phyloP scores from a whole-genome alignment of 768 basidiomycete genomes.

The Pisolithus albus region DNA sequence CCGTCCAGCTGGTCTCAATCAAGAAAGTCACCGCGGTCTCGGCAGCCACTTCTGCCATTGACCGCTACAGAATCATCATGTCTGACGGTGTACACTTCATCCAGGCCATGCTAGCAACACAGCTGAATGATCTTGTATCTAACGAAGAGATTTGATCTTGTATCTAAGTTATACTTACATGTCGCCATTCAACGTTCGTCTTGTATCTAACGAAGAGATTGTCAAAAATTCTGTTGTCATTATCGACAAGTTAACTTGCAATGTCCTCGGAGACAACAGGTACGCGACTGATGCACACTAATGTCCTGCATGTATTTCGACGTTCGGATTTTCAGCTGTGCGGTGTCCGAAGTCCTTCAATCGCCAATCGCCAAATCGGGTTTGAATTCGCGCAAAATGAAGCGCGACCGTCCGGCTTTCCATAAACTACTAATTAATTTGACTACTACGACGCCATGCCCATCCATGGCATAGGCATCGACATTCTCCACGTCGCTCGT shows the following conservation, averaged over 20 bases:
- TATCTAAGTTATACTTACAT: too few species aligned
- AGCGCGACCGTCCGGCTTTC: too few species aligned
- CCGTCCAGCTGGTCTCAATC: constrained; percentile 76
- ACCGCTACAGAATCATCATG: constrained; percentile 75
- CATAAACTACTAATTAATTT: too few species aligned
- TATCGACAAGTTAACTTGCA: constrained; percentile 73
- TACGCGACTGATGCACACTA: constrained; percentile 29
- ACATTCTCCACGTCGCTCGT: constrained; percentile 65
- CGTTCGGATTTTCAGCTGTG: too few species aligned
- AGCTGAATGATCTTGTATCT: constrained; percentile 71
- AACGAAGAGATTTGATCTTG: too few species aligned
- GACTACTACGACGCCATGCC: constrained; percentile 32
- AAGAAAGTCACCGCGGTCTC: constrained; percentile 55
- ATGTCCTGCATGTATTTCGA: background rate
- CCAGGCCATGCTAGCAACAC: constrained; percentile 94
- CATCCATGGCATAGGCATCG: constrained; percentile 71
- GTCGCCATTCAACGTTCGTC: too few species aligned
- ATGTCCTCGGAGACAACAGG: constrained; percentile 80
- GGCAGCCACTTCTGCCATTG: constrained; percentile 31
- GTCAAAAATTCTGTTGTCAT: constrained; percentile 61
- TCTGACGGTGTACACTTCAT: constrained; percentile 84
- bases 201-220: constrained; percentile 50
- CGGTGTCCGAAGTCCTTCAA: too few species aligned
- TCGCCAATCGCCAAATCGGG: too few species aligned
- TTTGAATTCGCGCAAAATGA: too few species aligned